Percentiles rank a stretch among this genome's conserved stretches.
Conservation (phyloP, 2,329 filamentous ascomycete species). For the Pseudocercospora vitis region DNA sequence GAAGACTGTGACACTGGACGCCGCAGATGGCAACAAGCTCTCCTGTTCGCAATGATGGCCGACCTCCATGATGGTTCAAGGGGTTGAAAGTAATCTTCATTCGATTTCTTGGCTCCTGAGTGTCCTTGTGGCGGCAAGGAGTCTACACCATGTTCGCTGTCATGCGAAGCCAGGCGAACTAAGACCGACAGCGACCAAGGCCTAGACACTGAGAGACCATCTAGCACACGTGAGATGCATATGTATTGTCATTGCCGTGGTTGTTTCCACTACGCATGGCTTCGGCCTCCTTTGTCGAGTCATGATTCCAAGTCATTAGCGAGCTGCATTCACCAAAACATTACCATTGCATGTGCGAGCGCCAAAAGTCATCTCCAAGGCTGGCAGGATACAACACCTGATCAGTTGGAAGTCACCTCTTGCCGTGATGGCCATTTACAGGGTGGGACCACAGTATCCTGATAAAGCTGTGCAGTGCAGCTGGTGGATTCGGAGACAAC, state of each 20-base stretch:
- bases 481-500: background rate
- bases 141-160: no score
- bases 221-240: background rate
- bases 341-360: background rate
- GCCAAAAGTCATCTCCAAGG: background rate
- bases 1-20: background rate
- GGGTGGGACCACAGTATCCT: no score
- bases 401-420: no score
- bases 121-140: background rate
- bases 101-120: no score
- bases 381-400: no score
- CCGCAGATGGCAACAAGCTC: background rate
- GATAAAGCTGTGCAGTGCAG: background rate
- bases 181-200: background rate
- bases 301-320: background rate
- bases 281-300: slow-evolving; percentile 1
- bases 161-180: background rate
- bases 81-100: background rate
- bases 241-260: background rate
- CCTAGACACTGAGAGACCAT: background rate
- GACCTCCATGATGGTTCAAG: background rate
- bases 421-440: no score
- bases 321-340: background rate
- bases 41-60: background rate
- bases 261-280: background rate